A percentile compares a stretch with the other conserved stretches of the same genome.
Conservation (phyloP, 176 grass and related monocot genomes). For the Coix lacrymajobi region DNA sequence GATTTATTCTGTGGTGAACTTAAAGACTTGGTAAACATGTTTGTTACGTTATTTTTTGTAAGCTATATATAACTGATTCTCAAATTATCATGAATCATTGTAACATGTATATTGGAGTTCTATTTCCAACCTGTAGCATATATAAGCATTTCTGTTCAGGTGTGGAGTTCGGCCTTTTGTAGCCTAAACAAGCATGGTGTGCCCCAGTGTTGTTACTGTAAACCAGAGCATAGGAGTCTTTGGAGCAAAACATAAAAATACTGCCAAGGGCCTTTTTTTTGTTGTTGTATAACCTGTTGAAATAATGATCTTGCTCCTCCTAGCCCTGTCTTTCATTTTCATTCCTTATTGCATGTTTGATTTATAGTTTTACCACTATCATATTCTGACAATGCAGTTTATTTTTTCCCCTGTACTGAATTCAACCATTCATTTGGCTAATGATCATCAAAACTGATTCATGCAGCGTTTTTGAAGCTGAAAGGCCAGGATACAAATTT, state of each 20-base stretch:
- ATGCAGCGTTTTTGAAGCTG: slow-evolving; percentile 92
- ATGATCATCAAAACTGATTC: slow-evolving; percentile 16
- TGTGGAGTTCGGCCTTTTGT: neutral
- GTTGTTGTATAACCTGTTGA: neutral
- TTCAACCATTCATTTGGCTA: neutral
- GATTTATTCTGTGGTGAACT: neutral
- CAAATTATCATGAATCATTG: neutral
- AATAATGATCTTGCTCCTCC: neutral
- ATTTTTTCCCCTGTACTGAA: slow-evolving; percentile 12
- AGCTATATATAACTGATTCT: neutral
- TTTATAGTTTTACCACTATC: neutral
- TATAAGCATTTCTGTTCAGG: neutral
- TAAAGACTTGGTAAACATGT: neutral
- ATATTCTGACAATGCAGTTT: neutral
- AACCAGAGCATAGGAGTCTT: neutral
- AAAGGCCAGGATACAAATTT: slow-evolving; percentile 84
- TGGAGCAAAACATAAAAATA: neutral
- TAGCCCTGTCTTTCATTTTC: neutral
- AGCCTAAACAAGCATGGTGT: neutral
- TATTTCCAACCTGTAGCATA: neutral
- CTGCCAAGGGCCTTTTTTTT: neutral
- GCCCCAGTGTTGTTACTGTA: neutral
- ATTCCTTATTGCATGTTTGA: neutral
- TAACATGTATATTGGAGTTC: neutral
- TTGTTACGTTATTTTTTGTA: neutral